These are phyloP conservation scores for Kodamaea suecica DNA, from an alignment of 1,139 yeast genomes.

Conservation along the genomic window DNA sequence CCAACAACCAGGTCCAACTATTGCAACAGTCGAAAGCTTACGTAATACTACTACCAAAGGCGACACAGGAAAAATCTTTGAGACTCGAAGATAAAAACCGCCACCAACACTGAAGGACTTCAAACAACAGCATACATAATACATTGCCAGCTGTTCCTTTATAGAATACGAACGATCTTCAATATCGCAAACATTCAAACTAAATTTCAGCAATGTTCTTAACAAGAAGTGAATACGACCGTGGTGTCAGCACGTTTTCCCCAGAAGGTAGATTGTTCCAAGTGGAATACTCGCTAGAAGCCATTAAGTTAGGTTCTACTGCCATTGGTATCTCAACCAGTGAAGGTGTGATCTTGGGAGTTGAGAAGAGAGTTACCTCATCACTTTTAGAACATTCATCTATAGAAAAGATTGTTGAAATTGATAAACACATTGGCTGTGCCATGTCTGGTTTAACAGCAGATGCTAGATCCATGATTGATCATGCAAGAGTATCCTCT, in stretches of 20 bases:
- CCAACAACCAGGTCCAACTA: too few relatives aligned
- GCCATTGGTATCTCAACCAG: slow-evolving; percentile 97
- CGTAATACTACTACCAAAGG: too few relatives aligned
- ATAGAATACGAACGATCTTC: too few relatives aligned
- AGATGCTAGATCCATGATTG: slow-evolving; percentile 98
- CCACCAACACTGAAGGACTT: slow-evolving; percentile 1
- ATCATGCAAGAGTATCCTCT: slow-evolving; percentile 93
- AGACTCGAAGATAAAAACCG: slow-evolving; percentile 1
- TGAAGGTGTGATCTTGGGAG: slow-evolving; percentile 94
- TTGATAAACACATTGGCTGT: slow-evolving; percentile 92
- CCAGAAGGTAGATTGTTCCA: slow-evolving; percentile 99
- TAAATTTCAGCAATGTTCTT: slow-evolving; percentile 62
- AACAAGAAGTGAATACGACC: slow-evolving; percentile 98
- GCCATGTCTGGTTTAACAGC: slow-evolving; percentile 99
- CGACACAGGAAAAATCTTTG: too few relatives aligned
- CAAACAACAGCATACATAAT: neutral
- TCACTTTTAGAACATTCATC: slow-evolving; percentile 87
- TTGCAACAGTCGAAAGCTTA: too few relatives aligned
- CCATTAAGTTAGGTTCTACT: slow-evolving; percentile 93
- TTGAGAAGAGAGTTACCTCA: slow-evolving; percentile 95
- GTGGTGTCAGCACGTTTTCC: slow-evolving; percentile 97
- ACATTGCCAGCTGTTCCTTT: too few relatives aligned
- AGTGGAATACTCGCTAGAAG: slow-evolving; percentile 97
- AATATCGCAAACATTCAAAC: neutral
- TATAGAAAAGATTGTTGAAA: slow-evolving; percentile 93